These are phyloP conservation scores for Sesbania bispinosa DNA, from an alignment of 306 rosid species.

Conservation along the genomic window DNA sequence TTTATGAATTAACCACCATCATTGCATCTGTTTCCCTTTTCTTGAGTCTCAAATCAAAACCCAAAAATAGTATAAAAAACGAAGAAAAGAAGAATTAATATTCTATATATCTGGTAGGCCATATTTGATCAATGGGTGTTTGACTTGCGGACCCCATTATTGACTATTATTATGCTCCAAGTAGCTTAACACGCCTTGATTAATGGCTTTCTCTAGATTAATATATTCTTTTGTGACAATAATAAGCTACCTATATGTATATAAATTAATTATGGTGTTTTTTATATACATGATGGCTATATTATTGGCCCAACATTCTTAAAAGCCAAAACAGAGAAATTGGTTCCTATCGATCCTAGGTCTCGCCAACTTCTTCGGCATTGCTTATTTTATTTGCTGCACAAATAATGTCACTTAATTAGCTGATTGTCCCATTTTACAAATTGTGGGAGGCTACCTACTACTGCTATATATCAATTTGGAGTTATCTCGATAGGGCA, in stretches of 20 bases:
- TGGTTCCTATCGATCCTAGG: conserved; percentile 18
- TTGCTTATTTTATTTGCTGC: conserved; percentile 23
- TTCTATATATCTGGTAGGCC: conserved; percentile 6
- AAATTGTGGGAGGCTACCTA: conserved; percentile 34
- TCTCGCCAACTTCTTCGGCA: conserved; percentile 21
- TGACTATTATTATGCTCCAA: conserved; percentile 14
- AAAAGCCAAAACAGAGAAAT: not conserved
- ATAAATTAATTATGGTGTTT: conserved; percentile 11
- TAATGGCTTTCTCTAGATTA: conserved; percentile 43
- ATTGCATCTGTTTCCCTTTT: not conserved
- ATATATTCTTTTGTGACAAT: conserved; percentile 20
- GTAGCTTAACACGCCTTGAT: conserved; percentile 38
- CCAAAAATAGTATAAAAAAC: not conserved
- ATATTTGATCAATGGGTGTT: conserved; percentile 3
- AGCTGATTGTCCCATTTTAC: conserved; percentile 19
- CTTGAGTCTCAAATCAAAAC: not conserved
- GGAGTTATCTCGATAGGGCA: conserved; percentile 11
- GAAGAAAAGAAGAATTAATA: not conserved
- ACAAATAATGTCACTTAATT: conserved; percentile 31
- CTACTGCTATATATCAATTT: conserved; percentile 22
- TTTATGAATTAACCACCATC: no score
- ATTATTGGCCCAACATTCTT: conserved; percentile 32
- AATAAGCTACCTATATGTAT: not conserved
- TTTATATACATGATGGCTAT: conserved; percentile 10
- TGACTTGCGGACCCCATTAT: conserved; percentile 14